phyloP scores from a whole-genome alignment of 306 rosid species.

The Cucumis hystrix region DNA sequence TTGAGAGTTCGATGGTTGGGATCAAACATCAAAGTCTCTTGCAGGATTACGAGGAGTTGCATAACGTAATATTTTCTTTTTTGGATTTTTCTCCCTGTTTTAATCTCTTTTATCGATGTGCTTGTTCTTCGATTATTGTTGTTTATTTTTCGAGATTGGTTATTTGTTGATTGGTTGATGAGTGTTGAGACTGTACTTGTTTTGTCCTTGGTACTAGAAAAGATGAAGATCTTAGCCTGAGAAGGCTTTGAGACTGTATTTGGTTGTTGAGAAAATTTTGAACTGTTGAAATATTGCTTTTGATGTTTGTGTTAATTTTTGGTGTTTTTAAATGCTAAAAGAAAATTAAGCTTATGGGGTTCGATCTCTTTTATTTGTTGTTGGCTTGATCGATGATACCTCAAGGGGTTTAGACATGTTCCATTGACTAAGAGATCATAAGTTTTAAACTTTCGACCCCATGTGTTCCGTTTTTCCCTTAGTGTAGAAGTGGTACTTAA shows the following conservation, averaged over 20 bases:
- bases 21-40: slow-evolving; percentile 62
- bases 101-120: neutral
- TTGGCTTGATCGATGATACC: neutral
- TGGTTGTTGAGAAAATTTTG: neutral
- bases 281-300: neutral
- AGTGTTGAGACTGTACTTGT: neutral
- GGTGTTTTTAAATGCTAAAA: neutral
- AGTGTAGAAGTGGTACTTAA: neutral
- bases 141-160: neutral
- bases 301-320: neutral
- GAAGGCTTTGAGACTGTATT: neutral
- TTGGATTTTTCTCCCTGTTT: neutral
- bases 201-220: neutral
- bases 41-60: slow-evolving; percentile 62
- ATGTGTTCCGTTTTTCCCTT: neutral
- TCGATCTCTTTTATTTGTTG: neutral
- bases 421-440: neutral
- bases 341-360: neutral
- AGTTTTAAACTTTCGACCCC: neutral
- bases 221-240: neutral
- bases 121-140: neutral
- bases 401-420: neutral
- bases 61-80: slow-evolving; percentile 27
- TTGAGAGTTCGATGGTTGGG: slow-evolving; percentile 33
- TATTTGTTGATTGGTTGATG: neutral